phyloP scores from a whole-genome alignment of 73 alveolate genomes.

The Tetrahymena thermophila region DNA sequence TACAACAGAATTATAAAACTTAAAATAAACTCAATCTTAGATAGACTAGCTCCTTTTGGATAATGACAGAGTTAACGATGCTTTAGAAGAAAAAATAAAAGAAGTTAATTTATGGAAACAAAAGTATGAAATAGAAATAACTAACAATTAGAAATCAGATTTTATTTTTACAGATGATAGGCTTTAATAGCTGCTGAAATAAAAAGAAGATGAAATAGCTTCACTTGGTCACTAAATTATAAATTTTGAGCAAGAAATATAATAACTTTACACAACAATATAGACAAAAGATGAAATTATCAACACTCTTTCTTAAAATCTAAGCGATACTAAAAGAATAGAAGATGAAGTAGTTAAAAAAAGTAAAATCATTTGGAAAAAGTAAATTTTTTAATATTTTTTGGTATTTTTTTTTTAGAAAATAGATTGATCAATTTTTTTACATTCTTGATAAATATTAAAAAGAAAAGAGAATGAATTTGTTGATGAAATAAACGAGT shows the following conservation, averaged over 20 bases:
- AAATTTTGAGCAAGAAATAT: not conserved
- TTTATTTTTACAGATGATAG: not conserved
- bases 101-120: not conserved
- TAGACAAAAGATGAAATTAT: not conserved
- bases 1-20: not conserved
- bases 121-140: not conserved
- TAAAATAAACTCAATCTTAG: not conserved
- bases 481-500: not conserved
- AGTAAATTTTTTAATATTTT: not conserved
- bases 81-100: not conserved
- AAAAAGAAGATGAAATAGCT: not conserved
- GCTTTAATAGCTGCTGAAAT: not conserved
- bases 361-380: not conserved
- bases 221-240: not conserved
- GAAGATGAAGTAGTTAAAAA: not conserved
- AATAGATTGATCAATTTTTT: not conserved
- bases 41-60: not conserved
- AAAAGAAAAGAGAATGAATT: not conserved
- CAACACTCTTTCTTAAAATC: not conserved
- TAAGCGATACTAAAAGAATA: not conserved
- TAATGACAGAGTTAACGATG: not conserved
- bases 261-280: not conserved
- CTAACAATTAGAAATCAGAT: not conserved
- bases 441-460: not conserved
- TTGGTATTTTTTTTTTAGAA: not conserved